Percentiles rank a stretch among this genome's conserved stretches.
Conservation (phyloP, 768 basidiomycete genomes). For the Boletus eberwhitei region DNA sequence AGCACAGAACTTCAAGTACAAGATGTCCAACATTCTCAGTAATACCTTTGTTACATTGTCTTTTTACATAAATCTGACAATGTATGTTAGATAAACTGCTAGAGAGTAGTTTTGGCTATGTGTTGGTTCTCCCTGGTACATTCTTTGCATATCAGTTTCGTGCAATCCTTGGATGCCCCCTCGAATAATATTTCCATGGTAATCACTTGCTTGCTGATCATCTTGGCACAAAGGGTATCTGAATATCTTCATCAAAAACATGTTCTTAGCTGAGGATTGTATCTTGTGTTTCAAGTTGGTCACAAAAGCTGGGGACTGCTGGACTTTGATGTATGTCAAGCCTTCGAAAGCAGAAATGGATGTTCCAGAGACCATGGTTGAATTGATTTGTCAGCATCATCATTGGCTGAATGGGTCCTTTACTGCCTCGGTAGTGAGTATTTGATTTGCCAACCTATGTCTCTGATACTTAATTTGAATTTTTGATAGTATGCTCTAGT, state of each 20-base stretch:
- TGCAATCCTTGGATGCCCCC: slow-evolving; percentile 83
- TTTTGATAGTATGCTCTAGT: slow-evolving; percentile 75
- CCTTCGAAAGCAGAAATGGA: slow-evolving; percentile 95
- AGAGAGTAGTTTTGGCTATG: slow-evolving; percentile 94
- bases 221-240: slow-evolving; percentile 90
- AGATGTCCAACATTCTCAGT: slow-evolving; percentile 96
- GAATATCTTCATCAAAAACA: slow-evolving; percentile 96
- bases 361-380: slow-evolving; percentile 86
- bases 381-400: slow-evolving; percentile 92
- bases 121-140: slow-evolving; percentile 92
- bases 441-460: not conserved
- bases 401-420: slow-evolving; percentile 98
- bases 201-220: slow-evolving; percentile 89
- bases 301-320: slow-evolving; percentile 80
- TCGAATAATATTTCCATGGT: slow-evolving; percentile 84
- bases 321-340: slow-evolving; percentile 91
- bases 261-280: slow-evolving; percentile 90
- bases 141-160: slow-evolving; percentile 94
- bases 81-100: slow-evolving; percentile 72
- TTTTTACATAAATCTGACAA: slow-evolving; percentile 8
- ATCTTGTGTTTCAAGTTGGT: slow-evolving; percentile 97
- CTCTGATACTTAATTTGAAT: not conserved
- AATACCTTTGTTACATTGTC: slow-evolving; percentile 11
- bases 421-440: slow-evolving; percentile 80
- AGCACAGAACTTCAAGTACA: slow-evolving; percentile 97